Evolutionary conservation across 2,329 filamentous ascomycete species (phyloP).

Genomic region (Alternaria rosae): DNA sequence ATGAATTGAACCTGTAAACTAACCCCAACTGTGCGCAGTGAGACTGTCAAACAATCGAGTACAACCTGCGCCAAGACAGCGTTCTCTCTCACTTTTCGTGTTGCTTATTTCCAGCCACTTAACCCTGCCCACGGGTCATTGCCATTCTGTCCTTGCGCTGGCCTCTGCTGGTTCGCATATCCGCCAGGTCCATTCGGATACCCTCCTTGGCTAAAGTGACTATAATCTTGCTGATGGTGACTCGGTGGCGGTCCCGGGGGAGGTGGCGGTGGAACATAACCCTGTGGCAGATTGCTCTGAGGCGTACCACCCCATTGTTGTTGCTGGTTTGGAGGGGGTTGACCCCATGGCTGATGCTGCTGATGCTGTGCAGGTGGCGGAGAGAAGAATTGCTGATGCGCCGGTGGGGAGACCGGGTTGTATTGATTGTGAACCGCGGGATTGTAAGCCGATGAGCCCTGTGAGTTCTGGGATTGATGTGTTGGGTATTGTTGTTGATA

Average conservation of each 20-base stretch:
- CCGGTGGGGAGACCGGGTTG: conserved; percentile 59
- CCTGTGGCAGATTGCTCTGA: conserved; percentile 62
- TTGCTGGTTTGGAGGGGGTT: conserved; percentile 54
- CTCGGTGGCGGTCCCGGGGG: conserved; percentile 69
- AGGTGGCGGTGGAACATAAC: conserved; percentile 72
- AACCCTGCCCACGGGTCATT: conserved; percentile 74
- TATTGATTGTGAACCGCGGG: conserved; percentile 52
- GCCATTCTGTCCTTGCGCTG: conserved; percentile 43
- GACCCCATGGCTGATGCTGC: conserved; percentile 63
- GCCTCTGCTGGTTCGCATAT: conserved; percentile 37
- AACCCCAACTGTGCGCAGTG: not conserved
- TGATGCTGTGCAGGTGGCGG: conserved; percentile 54
- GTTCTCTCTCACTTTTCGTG: not conserved
- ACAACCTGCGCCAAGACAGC: not conserved
- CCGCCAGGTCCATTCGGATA: conserved; percentile 59
- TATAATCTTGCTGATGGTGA: conserved; percentile 60
- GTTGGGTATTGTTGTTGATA: conserved; percentile 32
- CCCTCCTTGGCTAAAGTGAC: conserved; percentile 59
- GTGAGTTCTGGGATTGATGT: conserved; percentile 31
- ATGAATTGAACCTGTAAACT: not conserved
- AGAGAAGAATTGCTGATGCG: conserved; percentile 65
- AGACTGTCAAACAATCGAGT: not conserved
- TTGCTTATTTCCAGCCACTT: conserved; percentile 69
- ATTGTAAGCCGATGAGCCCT: conserved; percentile 52
- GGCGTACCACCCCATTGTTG: conserved; percentile 65